Conservation (phyloP, 108 stramenopile genomes). For the Seminavis robusta region DNA sequence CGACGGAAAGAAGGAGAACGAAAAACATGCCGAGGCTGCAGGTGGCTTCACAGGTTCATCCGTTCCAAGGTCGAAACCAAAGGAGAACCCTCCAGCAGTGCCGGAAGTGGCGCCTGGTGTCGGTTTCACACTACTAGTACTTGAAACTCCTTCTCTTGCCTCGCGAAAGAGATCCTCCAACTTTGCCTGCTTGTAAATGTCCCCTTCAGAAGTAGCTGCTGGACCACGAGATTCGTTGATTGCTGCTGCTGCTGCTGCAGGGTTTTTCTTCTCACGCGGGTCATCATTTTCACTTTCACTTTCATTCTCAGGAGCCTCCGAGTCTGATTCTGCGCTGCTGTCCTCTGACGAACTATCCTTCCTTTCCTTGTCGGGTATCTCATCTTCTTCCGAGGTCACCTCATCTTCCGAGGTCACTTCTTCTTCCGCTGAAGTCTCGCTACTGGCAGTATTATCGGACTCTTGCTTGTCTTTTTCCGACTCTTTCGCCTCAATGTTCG, state of each 20-base stretch:
- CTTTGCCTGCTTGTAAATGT: constrained; percentile 66
- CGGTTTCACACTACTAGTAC: too few species aligned
- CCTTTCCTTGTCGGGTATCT: constrained; percentile 9
- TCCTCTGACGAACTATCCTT: constrained; percentile 9
- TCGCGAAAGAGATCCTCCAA: constrained; percentile 73
- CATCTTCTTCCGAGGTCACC: constrained; percentile 23
- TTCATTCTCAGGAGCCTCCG: background rate
- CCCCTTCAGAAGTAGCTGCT: background rate
- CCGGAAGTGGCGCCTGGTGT: background rate
- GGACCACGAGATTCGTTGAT: background rate
- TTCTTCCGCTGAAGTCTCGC: background rate
- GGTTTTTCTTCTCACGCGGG: constrained; percentile 8
- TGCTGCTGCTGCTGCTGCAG: background rate
- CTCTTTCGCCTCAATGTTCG: constrained; percentile 30
- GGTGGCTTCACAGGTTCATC: background rate
- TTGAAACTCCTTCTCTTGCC: constrained; percentile 36
- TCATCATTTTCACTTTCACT: constrained; percentile 8
- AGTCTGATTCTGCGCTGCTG: too few species aligned
- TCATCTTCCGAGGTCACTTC: too few species aligned
- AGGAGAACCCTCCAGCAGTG: constrained; percentile 31
- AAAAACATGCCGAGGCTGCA: background rate
- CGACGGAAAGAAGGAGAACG: constrained; percentile 8
- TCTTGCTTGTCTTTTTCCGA: constrained; percentile 11
- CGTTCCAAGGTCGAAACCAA: constrained; percentile 53
- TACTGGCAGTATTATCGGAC: background rate